Conservation (phyloP, 164 flowering plant genomes). For the Pachysandra terminalis region DNA sequence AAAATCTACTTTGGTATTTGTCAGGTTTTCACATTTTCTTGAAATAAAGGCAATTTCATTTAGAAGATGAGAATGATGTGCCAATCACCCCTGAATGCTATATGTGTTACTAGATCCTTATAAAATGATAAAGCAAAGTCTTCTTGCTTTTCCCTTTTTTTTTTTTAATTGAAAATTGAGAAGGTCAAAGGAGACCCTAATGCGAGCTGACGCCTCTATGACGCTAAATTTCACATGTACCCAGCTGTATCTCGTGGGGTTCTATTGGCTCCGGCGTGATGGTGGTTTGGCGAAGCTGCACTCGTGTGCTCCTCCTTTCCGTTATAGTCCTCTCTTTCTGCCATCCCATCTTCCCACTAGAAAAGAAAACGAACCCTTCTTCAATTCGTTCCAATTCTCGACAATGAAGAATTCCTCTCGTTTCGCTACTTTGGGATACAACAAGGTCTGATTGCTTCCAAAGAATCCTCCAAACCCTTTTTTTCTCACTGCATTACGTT, state of each 20-base stretch:
- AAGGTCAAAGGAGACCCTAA: constrained; percentile 7
- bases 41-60: too few relatives aligned
- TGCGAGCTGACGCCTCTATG: constrained; percentile 9
- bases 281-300: not conserved
- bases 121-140: too few relatives aligned
- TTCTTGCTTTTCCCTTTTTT: too few relatives aligned
- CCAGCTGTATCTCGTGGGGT: not conserved
- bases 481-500: not conserved
- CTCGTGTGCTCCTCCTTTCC: not conserved
- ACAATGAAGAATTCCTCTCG: constrained; percentile 13
- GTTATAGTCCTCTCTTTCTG: constrained; percentile 19
- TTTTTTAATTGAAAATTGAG: too few relatives aligned
- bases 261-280: not conserved
- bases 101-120: too few relatives aligned
- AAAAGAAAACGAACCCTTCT: too few relatives aligned
- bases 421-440: constrained; percentile 10
- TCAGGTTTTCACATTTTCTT: too few relatives aligned
- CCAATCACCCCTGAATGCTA: too few relatives aligned
- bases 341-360: not conserved
- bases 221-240: constrained; percentile 10
- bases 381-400: not conserved
- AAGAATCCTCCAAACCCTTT: not conserved
- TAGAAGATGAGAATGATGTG: too few relatives aligned
- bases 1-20: not conserved
- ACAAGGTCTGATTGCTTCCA: constrained; percentile 13